Conservation (phyloP, 1,284 basidiomycete species). For the Moesziomyces sp. region DNA sequence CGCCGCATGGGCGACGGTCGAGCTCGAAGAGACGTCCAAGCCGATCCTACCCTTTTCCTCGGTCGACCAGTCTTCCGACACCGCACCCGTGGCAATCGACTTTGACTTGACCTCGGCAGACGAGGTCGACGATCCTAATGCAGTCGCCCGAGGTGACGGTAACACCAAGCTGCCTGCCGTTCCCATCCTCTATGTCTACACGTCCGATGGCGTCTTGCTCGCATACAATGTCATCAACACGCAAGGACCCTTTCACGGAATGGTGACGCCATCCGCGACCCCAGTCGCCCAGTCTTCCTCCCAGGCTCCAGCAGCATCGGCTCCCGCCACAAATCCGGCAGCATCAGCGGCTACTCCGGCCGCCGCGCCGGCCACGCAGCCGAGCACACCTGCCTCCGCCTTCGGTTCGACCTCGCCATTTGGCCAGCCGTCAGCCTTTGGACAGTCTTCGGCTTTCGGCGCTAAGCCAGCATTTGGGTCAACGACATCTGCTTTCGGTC, state of each 20-base stretch:
- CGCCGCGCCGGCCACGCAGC: slow-evolving; percentile 15
- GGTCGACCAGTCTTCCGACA: slow-evolving; percentile 79
- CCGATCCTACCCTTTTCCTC: slow-evolving; percentile 74
- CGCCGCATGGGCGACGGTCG: slow-evolving; percentile 76
- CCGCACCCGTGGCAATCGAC: slow-evolving; percentile 76
- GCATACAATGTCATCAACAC: slow-evolving; percentile 80
- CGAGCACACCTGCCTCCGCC: slow-evolving; percentile 11
- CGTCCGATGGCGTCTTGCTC: slow-evolving; percentile 81
- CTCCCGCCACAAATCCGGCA: background rate
- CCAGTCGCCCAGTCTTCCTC: slow-evolving; percentile 1
- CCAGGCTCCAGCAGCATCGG: background rate
- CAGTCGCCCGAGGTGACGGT: slow-evolving; percentile 70
- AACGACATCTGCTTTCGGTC: slow-evolving; percentile 35
- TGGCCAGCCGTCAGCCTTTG: slow-evolving; percentile 36
- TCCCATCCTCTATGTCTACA: slow-evolving; percentile 80
- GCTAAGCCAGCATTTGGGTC: slow-evolving; percentile 48
- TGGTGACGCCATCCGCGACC: slow-evolving; percentile 52
- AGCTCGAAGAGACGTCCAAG: slow-evolving; percentile 79
- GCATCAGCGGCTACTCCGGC: slow-evolving; percentile 9
- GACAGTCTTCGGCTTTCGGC: slow-evolving; percentile 25
- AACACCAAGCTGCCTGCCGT: slow-evolving; percentile 69
- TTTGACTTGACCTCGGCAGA: slow-evolving; percentile 76
- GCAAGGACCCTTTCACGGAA: slow-evolving; percentile 69
- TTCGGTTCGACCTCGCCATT: slow-evolving; percentile 35
- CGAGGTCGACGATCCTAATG: slow-evolving; percentile 73